A percentile compares a stretch with the other conserved stretches of the same genome.
phyloP scores from a whole-genome alignment of 106 monocot genomes.

The Dendrobium nobile region DNA sequence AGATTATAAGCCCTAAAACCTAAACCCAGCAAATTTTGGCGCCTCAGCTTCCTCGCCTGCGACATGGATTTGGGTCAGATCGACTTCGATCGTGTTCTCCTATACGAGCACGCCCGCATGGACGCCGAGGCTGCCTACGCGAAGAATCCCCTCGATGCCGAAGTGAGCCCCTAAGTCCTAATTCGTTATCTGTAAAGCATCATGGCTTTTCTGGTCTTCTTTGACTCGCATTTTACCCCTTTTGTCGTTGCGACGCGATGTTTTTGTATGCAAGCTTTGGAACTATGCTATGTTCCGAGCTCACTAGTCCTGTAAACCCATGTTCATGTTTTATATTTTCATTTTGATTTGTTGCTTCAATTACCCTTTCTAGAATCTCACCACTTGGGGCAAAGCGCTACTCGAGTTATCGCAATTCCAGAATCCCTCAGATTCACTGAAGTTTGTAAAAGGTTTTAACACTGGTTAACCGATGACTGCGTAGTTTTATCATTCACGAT shows the following conservation, averaged over 20 bases:
- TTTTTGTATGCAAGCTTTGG: too few species aligned
- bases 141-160: conserved; percentile 63
- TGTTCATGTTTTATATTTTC: neutral
- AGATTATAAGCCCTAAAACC: neutral
- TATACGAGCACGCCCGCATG: conserved; percentile 66
- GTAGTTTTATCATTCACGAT: neutral
- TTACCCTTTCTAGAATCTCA: conserved; percentile 11
- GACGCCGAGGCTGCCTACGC: conserved; percentile 47
- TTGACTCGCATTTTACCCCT: neutral
- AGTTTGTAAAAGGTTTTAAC: conserved; percentile 2
- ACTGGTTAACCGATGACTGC: neutral
- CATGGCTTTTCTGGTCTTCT: neutral
- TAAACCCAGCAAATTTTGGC: neutral
- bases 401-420: conserved; percentile 18
- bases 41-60: neutral
- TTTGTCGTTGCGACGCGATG: neutral
- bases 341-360: neutral
- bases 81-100: conserved; percentile 50
- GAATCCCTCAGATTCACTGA: neutral
- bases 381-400: conserved; percentile 19
- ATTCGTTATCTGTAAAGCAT: neutral
- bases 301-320: too few species aligned
- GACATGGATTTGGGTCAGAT: conserved; percentile 28
- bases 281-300: too few species aligned
- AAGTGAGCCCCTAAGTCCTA: conserved; percentile 23